Base-by-base conservation (phyloP, 148 eudicot genomes). In the Selenicereus undatus region DNA sequence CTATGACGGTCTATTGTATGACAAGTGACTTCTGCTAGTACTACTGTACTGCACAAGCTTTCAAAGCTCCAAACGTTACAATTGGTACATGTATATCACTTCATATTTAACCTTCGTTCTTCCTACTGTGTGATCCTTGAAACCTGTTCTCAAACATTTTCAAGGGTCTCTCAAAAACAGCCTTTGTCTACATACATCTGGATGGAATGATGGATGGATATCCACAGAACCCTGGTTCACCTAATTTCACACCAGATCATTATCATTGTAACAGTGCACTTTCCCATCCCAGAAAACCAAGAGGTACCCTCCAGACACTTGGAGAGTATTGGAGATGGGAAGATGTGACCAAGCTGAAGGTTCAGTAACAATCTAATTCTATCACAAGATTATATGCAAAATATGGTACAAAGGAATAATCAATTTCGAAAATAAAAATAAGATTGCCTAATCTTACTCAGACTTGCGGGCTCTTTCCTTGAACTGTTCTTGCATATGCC, bases 391-490 rank as follows among this genome's bases (percentile, higher is more conserved):
- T 52, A 21, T 3, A 30, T 16, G 20, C 73, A 70, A 60, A 5
- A 29, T 73, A 64, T 11, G 26, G 26, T 17, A 43, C 5, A 52
- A 72, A 22, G 6, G 17, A 45, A 48, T 68, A 80, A 71, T 9
- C 48, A 69, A 27, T 52, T 43, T 17, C 43, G 27, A 73, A 54
- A 78, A 30, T 76, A 74, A 11, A 73, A 42, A 65, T 11, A 35
- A 54, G 48, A 20, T 56, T 18, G 36, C 30, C 43, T 78, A 73
- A 75, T 84, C 99, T 94, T 90, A 97, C 99, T 97, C 99, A 76
- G 98, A 89, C 85, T 94, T 97, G 84, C 98, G 94, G 85, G 99
- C 99, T 87, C 94, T 94, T 87, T 94, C 98, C 85, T 97, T 94
- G 73, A 97, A 97, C 83, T 97, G 99, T 77, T 94, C 93, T 84